Conservation (phyloP, 169 alveolate genomes). For the Babesia bigemina region DNA sequence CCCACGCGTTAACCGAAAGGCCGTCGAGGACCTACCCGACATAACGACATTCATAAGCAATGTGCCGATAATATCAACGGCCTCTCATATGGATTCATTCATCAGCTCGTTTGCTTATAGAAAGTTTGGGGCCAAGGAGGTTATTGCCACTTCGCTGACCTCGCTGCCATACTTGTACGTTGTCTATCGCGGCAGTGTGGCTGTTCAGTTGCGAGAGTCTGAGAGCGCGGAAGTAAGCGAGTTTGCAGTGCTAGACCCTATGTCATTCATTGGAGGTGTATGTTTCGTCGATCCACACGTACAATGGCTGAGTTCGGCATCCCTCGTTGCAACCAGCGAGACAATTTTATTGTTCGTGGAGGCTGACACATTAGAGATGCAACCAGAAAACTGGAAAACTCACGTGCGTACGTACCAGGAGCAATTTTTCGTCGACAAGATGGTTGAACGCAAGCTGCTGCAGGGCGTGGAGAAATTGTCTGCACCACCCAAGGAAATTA, state of each 20-base stretch:
- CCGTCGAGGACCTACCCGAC: conserved; percentile 5
- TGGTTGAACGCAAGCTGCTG: conserved; percentile 30
- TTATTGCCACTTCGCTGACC: conserved; percentile 17
- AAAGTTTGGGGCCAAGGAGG: conserved; percentile 39
- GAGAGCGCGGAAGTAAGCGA: conserved; percentile 8
- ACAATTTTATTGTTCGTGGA: conserved; percentile 26
- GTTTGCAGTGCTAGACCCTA: conserved; percentile 38
- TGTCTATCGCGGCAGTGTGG: conserved; percentile 42
- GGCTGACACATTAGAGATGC: neutral
- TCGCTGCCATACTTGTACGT: conserved; percentile 19
- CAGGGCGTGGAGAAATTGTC: conserved; percentile 27
- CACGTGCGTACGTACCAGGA: conserved; percentile 21
- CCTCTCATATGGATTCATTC: conserved; percentile 18
- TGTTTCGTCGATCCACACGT: neutral
- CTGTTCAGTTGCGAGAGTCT: conserved; percentile 31
- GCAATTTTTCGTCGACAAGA: conserved; percentile 25
- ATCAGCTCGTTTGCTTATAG: conserved; percentile 10
- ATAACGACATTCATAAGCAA: conserved; percentile 15
- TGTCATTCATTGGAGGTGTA: conserved; percentile 32
- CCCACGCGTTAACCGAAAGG: neutral
- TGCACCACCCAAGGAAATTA: neutral
- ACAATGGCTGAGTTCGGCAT: conserved; percentile 14
- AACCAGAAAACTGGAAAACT: neutral
- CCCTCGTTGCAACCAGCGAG: conserved; percentile 47
- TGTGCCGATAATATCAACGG: conserved; percentile 20